Evolutionary conservation across 305 asterid species (phyloP), one percentile per base, ranked within the genome.

Genomic region (Fraxinus latifolia): DNA sequence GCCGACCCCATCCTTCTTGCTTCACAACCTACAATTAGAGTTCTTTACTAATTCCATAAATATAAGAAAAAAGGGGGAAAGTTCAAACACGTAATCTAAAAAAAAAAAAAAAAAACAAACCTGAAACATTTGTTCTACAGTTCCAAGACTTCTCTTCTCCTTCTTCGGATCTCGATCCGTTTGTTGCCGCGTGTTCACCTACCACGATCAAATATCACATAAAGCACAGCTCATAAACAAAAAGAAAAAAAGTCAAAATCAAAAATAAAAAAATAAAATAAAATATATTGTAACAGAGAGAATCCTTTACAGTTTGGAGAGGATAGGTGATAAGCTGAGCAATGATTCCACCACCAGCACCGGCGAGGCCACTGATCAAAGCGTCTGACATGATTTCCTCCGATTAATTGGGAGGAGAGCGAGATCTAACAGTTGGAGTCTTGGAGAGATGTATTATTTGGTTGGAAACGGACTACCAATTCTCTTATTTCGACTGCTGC

Each of bases 281-380:
- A 32, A 32, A 33, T 0, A 33, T 65, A 27, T 55, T 87, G 11
- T 62, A 9, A 25, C 5, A 3, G 33, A 39, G 15, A 39, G 50
- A 39, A 39, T 39, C 15, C 15, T 21, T 62, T 87, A 95, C 99
- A 11, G 98, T 95, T 85, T 94, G 97, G 39, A 95, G 97, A 81
- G 99, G 99, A 75, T 94, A 95, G 3, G 99, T 95, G 71, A 95
- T 86, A 86, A 95, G 97, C 86, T 94, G 98, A 83, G 99, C 99
- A 58, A 95, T 93, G 73, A 91, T 90, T 39, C 99, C 99, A 9
- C 94, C 98, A 68, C 99, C 99, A 88, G 98, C 98, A 1, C 99
- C 99, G 89, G 99, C 93, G 83, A 95, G 93, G 71, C 98, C 98
- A 81, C 91, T 93, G 90, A 95, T 95, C 95, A 95, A 86, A 82